phyloP scores from a whole-genome alignment of 2,329 filamentous ascomycete genomes.

The Fusarium sp. region DNA sequence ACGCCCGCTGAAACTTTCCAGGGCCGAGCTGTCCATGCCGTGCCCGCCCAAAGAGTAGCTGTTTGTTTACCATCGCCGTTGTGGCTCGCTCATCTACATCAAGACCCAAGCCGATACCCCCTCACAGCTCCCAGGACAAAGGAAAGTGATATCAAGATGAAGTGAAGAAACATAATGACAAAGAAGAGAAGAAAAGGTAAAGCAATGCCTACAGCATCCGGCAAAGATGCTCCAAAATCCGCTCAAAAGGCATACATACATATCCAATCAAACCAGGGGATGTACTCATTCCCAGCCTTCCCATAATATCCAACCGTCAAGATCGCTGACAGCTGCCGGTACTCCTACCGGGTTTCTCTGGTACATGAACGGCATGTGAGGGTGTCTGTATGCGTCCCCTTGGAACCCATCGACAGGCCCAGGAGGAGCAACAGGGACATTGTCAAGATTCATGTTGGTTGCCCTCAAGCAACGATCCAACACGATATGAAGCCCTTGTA shows the following conservation, averaged over 20 bases:
- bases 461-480: conserved; percentile 59
- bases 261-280: background rate
- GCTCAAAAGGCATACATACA: background rate
- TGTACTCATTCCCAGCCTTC: conserved; percentile 52
- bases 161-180: background rate
- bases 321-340: conserved; percentile 42
- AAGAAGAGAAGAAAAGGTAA: conserved; percentile 1
- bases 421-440: conserved; percentile 32
- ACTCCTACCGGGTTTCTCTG: conserved; percentile 44
- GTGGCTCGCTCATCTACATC: conserved; percentile 33
- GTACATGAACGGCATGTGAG: conserved; percentile 46
- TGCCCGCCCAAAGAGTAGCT: conserved; percentile 17
- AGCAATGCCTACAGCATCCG: background rate
- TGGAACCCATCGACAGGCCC: conserved; percentile 33
- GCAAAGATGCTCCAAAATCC: background rate
- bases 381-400: conserved; percentile 45
- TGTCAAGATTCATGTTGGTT: conserved; percentile 57
- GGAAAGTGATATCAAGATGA: conserved; percentile 13
- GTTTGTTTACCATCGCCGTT: conserved; percentile 19
- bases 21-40: conserved; percentile 5
- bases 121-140: conserved; percentile 15
- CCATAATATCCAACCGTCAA: conserved; percentile 54
- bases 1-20: conserved; percentile 40
- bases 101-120: conserved; percentile 8
- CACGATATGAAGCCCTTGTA: conserved; percentile 54